Conservation (phyloP, 1,139 yeast species). For the Eremothecium coryli region DNA sequence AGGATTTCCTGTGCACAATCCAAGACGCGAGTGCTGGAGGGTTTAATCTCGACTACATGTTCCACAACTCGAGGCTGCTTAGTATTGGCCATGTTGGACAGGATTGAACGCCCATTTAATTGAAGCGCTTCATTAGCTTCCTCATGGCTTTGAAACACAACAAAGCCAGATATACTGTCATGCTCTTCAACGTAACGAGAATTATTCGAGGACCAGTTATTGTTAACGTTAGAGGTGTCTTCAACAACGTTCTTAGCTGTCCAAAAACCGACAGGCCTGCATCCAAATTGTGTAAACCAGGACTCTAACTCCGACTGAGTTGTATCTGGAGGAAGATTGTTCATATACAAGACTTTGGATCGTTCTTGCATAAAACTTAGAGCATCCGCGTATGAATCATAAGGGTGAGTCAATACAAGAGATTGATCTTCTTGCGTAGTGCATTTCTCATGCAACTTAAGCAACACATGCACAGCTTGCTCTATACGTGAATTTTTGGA, state of each 20-base stretch:
- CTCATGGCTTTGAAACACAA: conserved; percentile 74
- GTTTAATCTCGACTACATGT: conserved; percentile 72
- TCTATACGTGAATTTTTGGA: conserved; percentile 7
- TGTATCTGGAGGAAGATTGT: conserved; percentile 73
- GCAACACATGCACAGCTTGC: conserved; percentile 26
- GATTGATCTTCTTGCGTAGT: conserved; percentile 45
- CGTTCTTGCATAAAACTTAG: conserved; percentile 59
- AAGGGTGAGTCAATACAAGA: conserved; percentile 58
- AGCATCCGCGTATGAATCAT: conserved; percentile 65
- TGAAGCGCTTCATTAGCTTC: conserved; percentile 72
- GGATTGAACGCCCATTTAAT: conserved; percentile 52
- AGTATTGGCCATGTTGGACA: conserved; percentile 29
- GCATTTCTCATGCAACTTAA: conserved; percentile 46
- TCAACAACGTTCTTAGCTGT: conserved; percentile 45
- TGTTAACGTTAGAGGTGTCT: conserved; percentile 17
- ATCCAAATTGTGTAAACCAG: conserved; percentile 85
- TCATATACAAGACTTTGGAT: conserved; percentile 68
- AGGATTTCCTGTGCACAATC: conserved; percentile 76
- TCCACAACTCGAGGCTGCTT: conserved; percentile 46
- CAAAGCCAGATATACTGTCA: conserved; percentile 61
- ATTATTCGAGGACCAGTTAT: conserved; percentile 21
- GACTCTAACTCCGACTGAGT: conserved; percentile 85
- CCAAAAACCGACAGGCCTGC: conserved; percentile 86
- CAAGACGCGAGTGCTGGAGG: conserved; percentile 67
- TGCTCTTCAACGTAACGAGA: conserved; percentile 30